Evolutionary conservation across 345 rosid genomes (phyloP), one percentile per base, ranked within the genome.

Genomic region (Luvunga scandens): DNA sequence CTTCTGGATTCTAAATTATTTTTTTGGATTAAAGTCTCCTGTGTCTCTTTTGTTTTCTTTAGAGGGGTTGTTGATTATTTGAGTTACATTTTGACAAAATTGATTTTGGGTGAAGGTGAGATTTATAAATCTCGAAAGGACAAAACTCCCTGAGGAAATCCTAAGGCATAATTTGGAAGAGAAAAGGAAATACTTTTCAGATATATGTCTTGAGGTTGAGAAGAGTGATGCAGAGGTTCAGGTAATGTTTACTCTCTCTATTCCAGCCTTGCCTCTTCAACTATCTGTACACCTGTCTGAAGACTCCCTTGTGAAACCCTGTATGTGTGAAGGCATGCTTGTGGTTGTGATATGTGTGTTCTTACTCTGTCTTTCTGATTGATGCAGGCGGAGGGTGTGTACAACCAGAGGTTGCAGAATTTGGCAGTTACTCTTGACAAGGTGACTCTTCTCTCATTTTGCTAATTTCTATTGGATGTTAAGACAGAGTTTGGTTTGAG

Each of bases 201-300:
- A 97, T 45, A 82, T 89, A 76, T 86, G 82, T 83, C 87, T 91
- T 75, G 98, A 97, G 64, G 93, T 91, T 71, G 99, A 97, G 88
- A 93, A 90, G 87, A 92, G 94, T 79, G 99, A 94, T 81, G 98
- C 99, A n/a, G 99, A 97, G 86, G 93, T 97, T 89, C 98, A 97
- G 98, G 99, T 97, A 72, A 79, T 77, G 67, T 55, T 67, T n/a
- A 34, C 64, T 39, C 60, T 82, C 48, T 66, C 60, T 81, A 61
- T 61, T 69, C 74, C 69, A 7, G 33, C 63, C 28, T 71, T 64
- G 27, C 39, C 30, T 77, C 36, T 70, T 27, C 67, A 60, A 10
- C 31, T 33, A 60, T 22, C 12, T 45, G 61, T 30, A 10, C 8
- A 5, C 36, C 57, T 59, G 8, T 19, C 16, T 48, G 25, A 22